These are phyloP conservation scores for Ceratobasidium sp. DNA, from an alignment of 1,284 basidiomycete genomes.

Conservation along the genomic window DNA sequence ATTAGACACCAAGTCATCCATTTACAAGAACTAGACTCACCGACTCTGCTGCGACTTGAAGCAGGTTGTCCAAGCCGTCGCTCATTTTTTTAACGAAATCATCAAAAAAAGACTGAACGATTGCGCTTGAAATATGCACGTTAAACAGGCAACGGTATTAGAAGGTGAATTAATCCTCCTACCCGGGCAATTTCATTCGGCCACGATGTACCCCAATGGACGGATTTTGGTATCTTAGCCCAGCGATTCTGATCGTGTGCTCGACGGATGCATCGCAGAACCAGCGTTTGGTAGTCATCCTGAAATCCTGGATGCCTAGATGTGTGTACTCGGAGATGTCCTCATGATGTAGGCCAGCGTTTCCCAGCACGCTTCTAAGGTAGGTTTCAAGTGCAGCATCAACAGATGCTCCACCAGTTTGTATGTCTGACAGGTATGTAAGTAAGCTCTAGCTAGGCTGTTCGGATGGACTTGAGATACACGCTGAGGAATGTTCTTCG, in stretches of 20 bases:
- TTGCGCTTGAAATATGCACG: too few species aligned
- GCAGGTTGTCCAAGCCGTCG: too few species aligned
- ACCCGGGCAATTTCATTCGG: constrained; percentile 6
- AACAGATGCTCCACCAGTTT: constrained; percentile 27
- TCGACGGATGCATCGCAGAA: background rate
- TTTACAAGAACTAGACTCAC: too few species aligned
- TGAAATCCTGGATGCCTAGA: constrained; percentile 8
- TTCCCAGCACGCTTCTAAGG: background rate
- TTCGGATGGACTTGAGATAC: too few species aligned
- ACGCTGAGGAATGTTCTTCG: too few species aligned
- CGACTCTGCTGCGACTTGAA: too few species aligned
- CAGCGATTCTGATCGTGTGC: background rate
- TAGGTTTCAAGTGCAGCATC: constrained; percentile 13
- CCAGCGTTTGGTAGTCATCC: background rate
- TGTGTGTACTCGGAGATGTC: constrained; percentile 4
- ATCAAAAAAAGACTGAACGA: too few species aligned
- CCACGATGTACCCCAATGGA: background rate
- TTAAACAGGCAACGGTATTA: too few species aligned
- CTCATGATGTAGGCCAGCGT: background rate
- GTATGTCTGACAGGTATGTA: constrained; percentile 18
- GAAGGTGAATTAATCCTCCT: background rate
- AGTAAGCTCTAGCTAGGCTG: too few species aligned
- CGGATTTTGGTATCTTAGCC: background rate
- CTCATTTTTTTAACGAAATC: too few species aligned
- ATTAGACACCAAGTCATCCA: too few species aligned